Evolutionary conservation across 768 basidiomycete species (phyloP), one percentile per base, ranked within the genome.

Genomic region (Tulasnella sp.): DNA sequence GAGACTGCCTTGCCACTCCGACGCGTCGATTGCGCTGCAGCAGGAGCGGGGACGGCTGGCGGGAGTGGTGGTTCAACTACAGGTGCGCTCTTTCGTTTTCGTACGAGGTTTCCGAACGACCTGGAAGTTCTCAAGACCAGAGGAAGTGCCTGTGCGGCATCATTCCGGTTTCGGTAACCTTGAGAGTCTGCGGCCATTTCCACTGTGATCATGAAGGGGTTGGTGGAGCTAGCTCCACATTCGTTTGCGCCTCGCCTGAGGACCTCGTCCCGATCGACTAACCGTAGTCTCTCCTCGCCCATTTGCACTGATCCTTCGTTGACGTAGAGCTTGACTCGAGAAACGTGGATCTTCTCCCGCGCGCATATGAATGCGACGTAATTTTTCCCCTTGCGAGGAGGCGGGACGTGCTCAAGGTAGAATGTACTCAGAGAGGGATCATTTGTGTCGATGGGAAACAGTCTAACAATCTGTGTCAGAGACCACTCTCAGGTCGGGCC

Each of bases 301-400:
- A 42, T n/a, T 71, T n/a, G 36, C 24, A 19, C 31, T 1, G 31
- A 72, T 0, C 34, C 40, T 42, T 36, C 40, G 71, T 77, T 77
- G 48, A 77, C 42, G 42, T 62, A 77, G 18, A 68, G 27, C n/a
- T 68, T 62, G n/a, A 77, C 56, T 56, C 76, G 76, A 3, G 76
- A 77, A 21, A 44, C 16, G 56, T 77, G 76, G n/a, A 77, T 77
- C 24, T 71, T 71, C 76, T 77, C 76, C n/a, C 76, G 31, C 0
- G 56, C 38, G 76, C 76, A 77, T 36, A 77, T 77, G 58, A 38
- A 77, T n/a, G 48, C 76, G 6, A 77, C 44, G 31, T 77, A 77
- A 44, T 77, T 52, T 31, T 36, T 38, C 21, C 34, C 76, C 10
- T 38, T 44, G 18, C 56, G 76, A 72, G 76, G 76, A 19, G 76